phyloP scores from a whole-genome alignment of 805 yeast genomes.

The Cyberlindnera veronae region DNA sequence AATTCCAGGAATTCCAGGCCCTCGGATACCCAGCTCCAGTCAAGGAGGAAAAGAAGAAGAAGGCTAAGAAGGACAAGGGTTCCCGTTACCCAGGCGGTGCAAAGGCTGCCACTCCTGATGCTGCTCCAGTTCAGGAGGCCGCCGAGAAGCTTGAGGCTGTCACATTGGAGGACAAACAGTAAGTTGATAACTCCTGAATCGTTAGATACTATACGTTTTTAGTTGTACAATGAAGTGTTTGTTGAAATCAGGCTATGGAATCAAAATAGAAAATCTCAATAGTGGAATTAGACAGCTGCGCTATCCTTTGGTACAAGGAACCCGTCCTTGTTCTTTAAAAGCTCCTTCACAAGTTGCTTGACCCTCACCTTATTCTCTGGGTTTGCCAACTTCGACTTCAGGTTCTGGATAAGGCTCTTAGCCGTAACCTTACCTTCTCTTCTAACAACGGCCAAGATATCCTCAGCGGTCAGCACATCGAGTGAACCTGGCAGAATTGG shows the following conservation, averaged over 20 bases:
- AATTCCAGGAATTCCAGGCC: conserved; percentile 68
- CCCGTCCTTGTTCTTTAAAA: conserved; percentile 46
- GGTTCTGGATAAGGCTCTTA: conserved; percentile 56
- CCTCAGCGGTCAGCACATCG: conserved; percentile 54
- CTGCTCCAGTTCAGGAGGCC: conserved; percentile 29
- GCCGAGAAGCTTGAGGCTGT: conserved; percentile 39
- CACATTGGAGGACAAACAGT: conserved; percentile 29
- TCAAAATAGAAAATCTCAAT: background rate
- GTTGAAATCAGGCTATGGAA: too few relatives aligned
- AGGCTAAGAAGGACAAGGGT: conserved; percentile 84
- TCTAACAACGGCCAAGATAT: conserved; percentile 63
- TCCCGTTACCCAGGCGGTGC: conserved; percentile 77
- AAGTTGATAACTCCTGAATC: too few relatives aligned
- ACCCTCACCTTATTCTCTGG: conserved; percentile 61
- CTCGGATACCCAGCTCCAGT: conserved; percentile 83
- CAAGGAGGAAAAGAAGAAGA: conserved; percentile 58
- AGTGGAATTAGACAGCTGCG: background rate
- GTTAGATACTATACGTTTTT: too few relatives aligned
- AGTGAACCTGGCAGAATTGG: conserved; percentile 9
- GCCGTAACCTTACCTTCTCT: conserved; percentile 44
- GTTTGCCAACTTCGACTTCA: conserved; percentile 62
- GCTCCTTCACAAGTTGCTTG: conserved; percentile 52
- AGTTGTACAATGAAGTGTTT: too few relatives aligned
- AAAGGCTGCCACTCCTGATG: conserved; percentile 26
- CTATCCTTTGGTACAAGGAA: conserved; percentile 24